Percentiles rank a stretch among this genome's conserved stretches.
phyloP scores from a whole-genome alignment of 768 basidiomycete genomes.

The Tulasnella sp. region DNA sequence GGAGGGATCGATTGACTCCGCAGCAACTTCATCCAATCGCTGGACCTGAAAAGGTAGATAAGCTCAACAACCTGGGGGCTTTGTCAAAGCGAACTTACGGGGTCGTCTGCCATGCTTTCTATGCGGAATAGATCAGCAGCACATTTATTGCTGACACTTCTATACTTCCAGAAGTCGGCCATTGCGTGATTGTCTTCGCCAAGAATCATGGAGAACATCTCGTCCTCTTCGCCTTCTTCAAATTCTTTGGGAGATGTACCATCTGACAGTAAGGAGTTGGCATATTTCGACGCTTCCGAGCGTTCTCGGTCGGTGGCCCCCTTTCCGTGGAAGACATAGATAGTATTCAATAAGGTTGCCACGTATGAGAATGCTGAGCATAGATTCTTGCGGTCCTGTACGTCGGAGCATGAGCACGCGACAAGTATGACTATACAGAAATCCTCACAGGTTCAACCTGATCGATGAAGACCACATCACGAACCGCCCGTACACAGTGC shows the following conservation, averaged over 20 bases:
- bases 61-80: not conserved
- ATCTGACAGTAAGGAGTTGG: conserved; percentile 34
- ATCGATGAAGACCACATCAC: conserved; percentile 50
- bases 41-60: not conserved
- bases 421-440: not conserved
- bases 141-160: conserved; percentile 30
- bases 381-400: conserved; percentile 38
- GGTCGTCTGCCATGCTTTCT: conserved; percentile 28
- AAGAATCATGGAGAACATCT: conserved; percentile 80
- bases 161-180: conserved; percentile 79
- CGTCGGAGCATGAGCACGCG: not conserved
- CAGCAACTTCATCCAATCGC: conserved; percentile 7
- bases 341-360: conserved; percentile 52
- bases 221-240: conserved; percentile 50
- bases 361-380: conserved; percentile 85
- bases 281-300: conserved; percentile 52
- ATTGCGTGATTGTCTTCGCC: conserved; percentile 67
- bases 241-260: conserved; percentile 43
- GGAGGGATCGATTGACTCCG: conserved; percentile 6
- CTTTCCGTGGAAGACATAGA: conserved; percentile 75
- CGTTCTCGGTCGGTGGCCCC: conserved; percentile 54
- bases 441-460: conserved; percentile 56
- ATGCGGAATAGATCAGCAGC: conserved; percentile 56
- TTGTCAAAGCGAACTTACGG: conserved; percentile 19
- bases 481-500: conserved; percentile 52